phyloP scores from a whole-genome alignment of 2,329 filamentous ascomycete genomes.

The Helminthosporium solani region DNA sequence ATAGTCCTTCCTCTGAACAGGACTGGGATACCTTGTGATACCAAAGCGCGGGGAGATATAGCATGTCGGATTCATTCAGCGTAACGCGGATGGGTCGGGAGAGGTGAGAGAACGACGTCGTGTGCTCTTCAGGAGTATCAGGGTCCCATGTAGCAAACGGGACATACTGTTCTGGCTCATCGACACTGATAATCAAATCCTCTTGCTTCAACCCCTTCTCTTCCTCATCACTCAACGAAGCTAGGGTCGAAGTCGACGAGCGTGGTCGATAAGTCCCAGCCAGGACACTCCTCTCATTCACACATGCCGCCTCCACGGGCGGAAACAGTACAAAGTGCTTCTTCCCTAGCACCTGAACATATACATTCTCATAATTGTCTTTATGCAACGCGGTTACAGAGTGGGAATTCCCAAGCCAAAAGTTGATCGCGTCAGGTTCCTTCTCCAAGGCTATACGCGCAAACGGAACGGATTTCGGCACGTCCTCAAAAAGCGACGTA shows the following conservation, averaged over 20 bases:
- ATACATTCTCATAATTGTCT: slow-evolving; percentile 84
- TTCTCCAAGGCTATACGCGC: slow-evolving; percentile 69
- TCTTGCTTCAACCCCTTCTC: slow-evolving; percentile 3
- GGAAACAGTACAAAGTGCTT: slow-evolving; percentile 77
- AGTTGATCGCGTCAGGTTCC: slow-evolving; percentile 72
- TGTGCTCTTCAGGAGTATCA: slow-evolving; percentile 49
- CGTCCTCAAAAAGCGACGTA: slow-evolving; percentile 59
- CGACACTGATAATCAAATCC: slow-evolving; percentile 33
- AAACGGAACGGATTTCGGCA: slow-evolving; percentile 67
- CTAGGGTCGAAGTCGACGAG: neutral
- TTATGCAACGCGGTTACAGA: slow-evolving; percentile 74
- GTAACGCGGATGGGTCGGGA: slow-evolving; percentile 66
- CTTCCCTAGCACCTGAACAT: slow-evolving; percentile 70
- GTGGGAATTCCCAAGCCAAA: slow-evolving; percentile 74
- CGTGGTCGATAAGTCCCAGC: slow-evolving; percentile 58
- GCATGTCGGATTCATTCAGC: slow-evolving; percentile 71
- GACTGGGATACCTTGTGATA: slow-evolving; percentile 78
- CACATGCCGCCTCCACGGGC: slow-evolving; percentile 67
- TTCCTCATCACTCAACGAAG: neutral
- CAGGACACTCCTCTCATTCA: slow-evolving; percentile 62
- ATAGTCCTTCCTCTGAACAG: slow-evolving; percentile 67
- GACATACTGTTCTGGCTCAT: slow-evolving; percentile 48
- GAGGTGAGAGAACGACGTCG: slow-evolving; percentile 61
- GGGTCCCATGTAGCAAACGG: slow-evolving; percentile 78
- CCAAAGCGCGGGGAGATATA: slow-evolving; percentile 82